Base-by-base conservation (phyloP, 371 early-diverging fungal genomes). In the Syncephalastrum monosporum region DNA sequence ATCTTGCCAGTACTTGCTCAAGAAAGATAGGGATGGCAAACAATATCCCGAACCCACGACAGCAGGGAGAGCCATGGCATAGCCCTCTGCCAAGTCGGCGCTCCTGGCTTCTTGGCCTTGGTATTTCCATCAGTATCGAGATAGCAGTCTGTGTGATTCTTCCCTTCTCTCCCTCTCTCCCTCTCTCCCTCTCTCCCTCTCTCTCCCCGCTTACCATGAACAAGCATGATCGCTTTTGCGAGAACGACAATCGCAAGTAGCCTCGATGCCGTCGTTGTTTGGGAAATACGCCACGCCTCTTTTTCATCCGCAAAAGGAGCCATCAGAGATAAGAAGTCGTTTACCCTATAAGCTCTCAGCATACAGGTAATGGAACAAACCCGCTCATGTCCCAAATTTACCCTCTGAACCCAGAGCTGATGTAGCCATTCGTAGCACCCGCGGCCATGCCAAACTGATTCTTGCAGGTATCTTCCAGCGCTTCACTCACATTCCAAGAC, bases 1-100 rank as follows among this genome's bases (percentile, higher is more conserved):
- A 65, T 94, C 95, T 60, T 91, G 91, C 91, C 93, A 93, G 47
- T 89, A 92, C 68, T 89, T 90, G 23, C 89, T 85, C 14, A 93
- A 61, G 50, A 82, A 82, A 1, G 91, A 82, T 15, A 94, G 72
- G 0, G 91, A 91, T 0, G 95, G 87, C 7, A 72, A 74, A 43
- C 80, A 74, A 59, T 77, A 91, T 1, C 55, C 47, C 16, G 69
- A 23, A 0, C 86, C 86, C 25, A 87, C 69, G 12, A 70, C 52
- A 3, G 79, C 69, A 1, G 88, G 86, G 14, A 90, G 64, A 19
- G 74, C 46, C 56, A 69, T 78, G 48, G 77, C 74, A 65, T 82
- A 82, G 21, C 77, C 68, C 3, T 81, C 68, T 14, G 85, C 69
- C 15, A 86, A 27, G 49, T 72, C 68, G 3, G 65, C 63, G 3